Evolutionary conservation across 2,329 filamentous ascomycete genomes (phyloP), one percentile per base, ranked within the genome.

Genomic region (Aspergillus alliaceus): DNA sequence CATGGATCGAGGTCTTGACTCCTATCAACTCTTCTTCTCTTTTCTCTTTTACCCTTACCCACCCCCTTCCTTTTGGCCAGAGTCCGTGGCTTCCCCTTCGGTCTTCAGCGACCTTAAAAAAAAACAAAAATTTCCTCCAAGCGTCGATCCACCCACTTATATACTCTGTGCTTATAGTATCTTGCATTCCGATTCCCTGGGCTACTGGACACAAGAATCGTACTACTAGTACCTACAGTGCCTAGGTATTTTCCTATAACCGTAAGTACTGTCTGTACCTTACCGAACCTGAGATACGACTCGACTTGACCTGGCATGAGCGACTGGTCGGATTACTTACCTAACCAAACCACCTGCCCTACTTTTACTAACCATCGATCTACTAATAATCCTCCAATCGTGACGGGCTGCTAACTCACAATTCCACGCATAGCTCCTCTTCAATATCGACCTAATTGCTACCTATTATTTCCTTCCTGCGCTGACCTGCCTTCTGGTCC

Each of bases 351-450:
- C 48, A 55, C 51, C 54, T 59, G 52, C 40, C 42, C 40, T 54
- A 39, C 50, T 40, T 40, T 40, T 29, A 29, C 27, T 29, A 29
- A 53, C 52, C 42, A 54, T 47, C 47, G 54, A 52, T 48, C 57
- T 57, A 49, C 50, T 32, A 34, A 29, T 42, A 62, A 51, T 55
- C 53, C 51, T 58, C 59, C 61, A 61, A 62, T 61, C 59, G 55
- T 56, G 37, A 53, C 50, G 27, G 34, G 22, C 14, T 57, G 56
- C 46, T 53, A 54, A 40, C 47, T 47, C 56, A 48, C 47, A 49
- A 54, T 40, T 46, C 32, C 22, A 29, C 34, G 14, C 24, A 27
- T 27, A 44, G 11, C 53, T 34, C 24, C 25, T 24, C 27, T 24
- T 29, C 39, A 22, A 53, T 42, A 56, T 51, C 48, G 29, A 34